Evolutionary conservation across 2,329 filamentous ascomycete genomes (phyloP), one percentile per base, ranked within the genome.

Genomic region (Paecilomyces niveus): DNA sequence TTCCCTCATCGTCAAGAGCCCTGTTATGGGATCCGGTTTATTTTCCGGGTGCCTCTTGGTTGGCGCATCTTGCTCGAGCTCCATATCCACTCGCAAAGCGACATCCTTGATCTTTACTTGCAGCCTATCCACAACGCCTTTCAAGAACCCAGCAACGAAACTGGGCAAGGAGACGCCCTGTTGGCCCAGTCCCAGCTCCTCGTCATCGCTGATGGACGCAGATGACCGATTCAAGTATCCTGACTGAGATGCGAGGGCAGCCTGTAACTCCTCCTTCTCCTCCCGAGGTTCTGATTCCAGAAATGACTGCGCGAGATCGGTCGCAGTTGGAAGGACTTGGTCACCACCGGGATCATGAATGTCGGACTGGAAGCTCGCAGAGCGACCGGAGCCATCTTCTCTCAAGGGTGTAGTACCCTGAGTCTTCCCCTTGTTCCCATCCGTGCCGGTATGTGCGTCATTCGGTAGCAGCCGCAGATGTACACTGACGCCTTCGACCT

Each of bases 401-500:
- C 54, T 55, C 11, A 13, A 29, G n/a, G 53, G 6, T 13, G n/a
- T 35, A 13, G 53, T 18, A n/a, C 18, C 6, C 11, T 31, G n/a
- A 29, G 26, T 21, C 13, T 21, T 49, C 31, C 11, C 4, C 21
- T 33, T 45, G 21, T 33, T 49, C 4, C 31, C 45, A 32, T 45
- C 54, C 3, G 33, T 26, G 13, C 35, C 57, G 7, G 22, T 31
- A 67, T 64, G 59, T 67, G 70, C 54, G 64, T 72, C 65, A 67
- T 73, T 76, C 72, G 61, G 76, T 67, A 66, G 78, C 33, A 90
- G 78, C 64, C 80, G 81, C 24, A 90, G 68, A 60, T 86, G 83
- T 32, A 95, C 82, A 63, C 92, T 84, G 61, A 97, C 85, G 21
- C 91, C 92, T 65, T 93, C 86, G 22, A 93, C 82, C 69, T 96